These are phyloP conservation scores for Abrus pulchellus DNA, from an alignment of 306 rosid species.

Conservation along the genomic window DNA sequence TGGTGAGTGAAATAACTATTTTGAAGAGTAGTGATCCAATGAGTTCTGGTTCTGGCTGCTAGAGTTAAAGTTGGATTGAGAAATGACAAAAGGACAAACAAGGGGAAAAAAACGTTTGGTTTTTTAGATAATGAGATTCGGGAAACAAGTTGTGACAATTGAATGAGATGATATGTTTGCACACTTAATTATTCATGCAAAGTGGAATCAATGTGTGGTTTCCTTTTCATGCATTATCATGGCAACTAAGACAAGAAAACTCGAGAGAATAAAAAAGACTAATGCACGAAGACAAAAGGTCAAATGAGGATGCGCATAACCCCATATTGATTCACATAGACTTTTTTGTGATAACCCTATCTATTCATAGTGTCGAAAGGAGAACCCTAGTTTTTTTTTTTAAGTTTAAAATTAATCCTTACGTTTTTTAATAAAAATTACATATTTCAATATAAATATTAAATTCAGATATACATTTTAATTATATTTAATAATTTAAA, in stretches of 20 bases:
- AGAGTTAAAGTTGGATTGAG: conserved; percentile 25
- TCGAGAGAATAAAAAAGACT: conserved; percentile 33
- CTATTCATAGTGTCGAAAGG: not conserved
- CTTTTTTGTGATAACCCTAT: not conserved
- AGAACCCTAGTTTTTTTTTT: not conserved
- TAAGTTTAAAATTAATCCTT: too few species aligned
- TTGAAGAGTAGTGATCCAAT: conserved; percentile 1
- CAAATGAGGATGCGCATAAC: conserved; percentile 2
- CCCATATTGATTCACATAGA: not conserved
- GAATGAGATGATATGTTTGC: not conserved
- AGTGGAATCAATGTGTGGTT: conserved; percentile 24
- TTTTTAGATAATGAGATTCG: conserved; percentile 15
- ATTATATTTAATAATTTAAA: too few species aligned
- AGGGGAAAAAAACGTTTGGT: not conserved
- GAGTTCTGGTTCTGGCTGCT: not conserved
- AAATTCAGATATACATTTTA: too few species aligned
- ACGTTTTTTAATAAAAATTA: too few species aligned
- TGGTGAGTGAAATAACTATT: conserved; percentile 2
- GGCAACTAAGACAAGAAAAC: conserved; percentile 36
- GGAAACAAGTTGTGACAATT: conserved; percentile 11
- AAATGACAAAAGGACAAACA: conserved; percentile 20
- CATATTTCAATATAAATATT: too few species aligned
- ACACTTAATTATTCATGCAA: conserved; percentile 21
- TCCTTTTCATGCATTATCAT: conserved; percentile 38
- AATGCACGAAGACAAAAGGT: conserved; percentile 14